Base-by-base conservation (phyloP, 2,329 filamentous ascomycete species). In the Zopfia rhizophila region DNA sequence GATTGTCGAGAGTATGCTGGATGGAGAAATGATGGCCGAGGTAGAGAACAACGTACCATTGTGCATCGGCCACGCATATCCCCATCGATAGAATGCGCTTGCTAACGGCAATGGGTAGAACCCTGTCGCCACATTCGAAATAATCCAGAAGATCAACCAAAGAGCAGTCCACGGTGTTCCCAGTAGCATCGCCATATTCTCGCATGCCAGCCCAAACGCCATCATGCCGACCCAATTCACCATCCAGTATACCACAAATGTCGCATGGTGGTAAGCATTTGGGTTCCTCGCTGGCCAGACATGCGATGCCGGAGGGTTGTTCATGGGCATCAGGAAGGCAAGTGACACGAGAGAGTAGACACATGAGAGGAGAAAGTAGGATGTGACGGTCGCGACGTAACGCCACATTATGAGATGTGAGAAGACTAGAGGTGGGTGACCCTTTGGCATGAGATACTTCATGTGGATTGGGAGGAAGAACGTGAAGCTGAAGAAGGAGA, bases 101-200 rank as follows among this genome's bases (percentile, higher is more conserved):
- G 80, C 78, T 11, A 87, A 65, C 12, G 82, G 79, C 27, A 87
- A 68, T 3, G 79, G 66, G 61, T 87, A 83, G 59, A 88, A 85
- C 0, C 78, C 74, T 0, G 82, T 85, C 0, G 78, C 72, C 0
- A 87, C 82, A 57, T 88, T 88, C 7, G 80, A 79, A 42, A 87
- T 84, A 31, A 87, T 82, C 84, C 83, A 86, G 56, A 86, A 87
- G 42, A 87, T 85, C 2, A 88, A 69, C 79, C 84, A 88, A 0
- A 86, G 67, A 0, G 82, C 77, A 5, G 75, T 79, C 82, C 82
- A 87, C 0, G 82, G 84, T 49, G 81, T 75, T 0, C 82, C 83
- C 2, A 87, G 69, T 3, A 86, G 57, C 80, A 86, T 86, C 0
- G 81, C 81, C 47, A 85, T 80, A 56, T 87, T 87, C 69, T 87